Evolutionary conservation across 169 alveolate species (phyloP), one percentile per base, ranked within the genome.

Genomic region (Haemoproteus tartakovskyi): DNA sequence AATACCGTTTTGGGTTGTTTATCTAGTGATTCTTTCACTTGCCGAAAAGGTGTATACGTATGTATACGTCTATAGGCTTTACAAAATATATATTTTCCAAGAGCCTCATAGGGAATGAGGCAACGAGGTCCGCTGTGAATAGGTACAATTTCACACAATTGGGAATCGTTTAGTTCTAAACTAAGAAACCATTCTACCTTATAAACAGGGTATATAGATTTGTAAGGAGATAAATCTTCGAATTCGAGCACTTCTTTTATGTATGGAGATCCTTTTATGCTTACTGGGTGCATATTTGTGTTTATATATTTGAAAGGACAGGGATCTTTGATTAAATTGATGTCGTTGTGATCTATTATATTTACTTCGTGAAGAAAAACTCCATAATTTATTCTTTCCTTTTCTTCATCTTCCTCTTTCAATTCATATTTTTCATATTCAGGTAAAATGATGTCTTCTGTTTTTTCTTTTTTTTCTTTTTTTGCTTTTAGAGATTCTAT

Each of bases 21-120:
- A 40, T 67, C 40, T 19, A 52, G 63, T 40, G 19, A 38, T 43
- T 5, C 19, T 8, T n/a, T n/a, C n/a, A n/a, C n/a, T n/a, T n/a
- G n/a, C n/a, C n/a, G n/a, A n/a, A n/a, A n/a, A n/a, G n/a, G n/a
- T n/a, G 46, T 24, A 52, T 67, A 52, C 41, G 19, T 12, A 45
- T 67, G 36, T 18, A 67, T 47, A 51, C 47, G 38, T 52, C 82
- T 67, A 45, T 67, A 67, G n/a, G 82, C 82, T 46, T 67, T 67
- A 67, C 82, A 67, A 67, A 67, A 67, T 5, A 67, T 67, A 30
- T 67, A 67, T 67, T 67, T 67, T 9, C 82, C 82, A 29, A 67
- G 54, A 1, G 82, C 27, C 2, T 67, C 82, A 67, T 52, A 67
- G 3, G 82, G 82, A 29, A 67, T 67, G 50, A 45, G 82, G 24